Percentiles rank a stretch among this genome's conserved stretches.
These are phyloP conservation scores for Didymella glomerata DNA, from an alignment of 2,329 filamentous ascomycete species.

Conservation along the genomic window DNA sequence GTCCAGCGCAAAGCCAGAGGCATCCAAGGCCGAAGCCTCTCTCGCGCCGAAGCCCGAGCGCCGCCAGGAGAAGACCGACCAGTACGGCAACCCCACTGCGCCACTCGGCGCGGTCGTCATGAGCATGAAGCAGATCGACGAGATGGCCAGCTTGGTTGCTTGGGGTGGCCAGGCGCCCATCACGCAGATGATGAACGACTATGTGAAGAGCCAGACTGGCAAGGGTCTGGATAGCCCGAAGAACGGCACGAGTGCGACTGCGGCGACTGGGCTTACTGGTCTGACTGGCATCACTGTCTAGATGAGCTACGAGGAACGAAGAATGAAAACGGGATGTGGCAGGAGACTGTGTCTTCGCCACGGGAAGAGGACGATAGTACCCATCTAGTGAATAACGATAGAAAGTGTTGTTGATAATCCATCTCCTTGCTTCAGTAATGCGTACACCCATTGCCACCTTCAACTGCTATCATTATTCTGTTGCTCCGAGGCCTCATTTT, in stretches of 20 bases:
- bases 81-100: slow-evolving; percentile 29
- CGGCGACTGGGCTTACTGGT: neutral
- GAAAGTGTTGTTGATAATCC: slow-evolving; percentile 6
- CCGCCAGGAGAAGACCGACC: slow-evolving; percentile 32
- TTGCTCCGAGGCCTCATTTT: neutral
- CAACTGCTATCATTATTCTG: neutral
- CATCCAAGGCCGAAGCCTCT: slow-evolving; percentile 18
- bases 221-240: slow-evolving; percentile 17
- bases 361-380: neutral
- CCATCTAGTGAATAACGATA: neutral
- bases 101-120: slow-evolving; percentile 42
- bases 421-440: slow-evolving; percentile 4
- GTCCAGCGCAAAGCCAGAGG: slow-evolving; percentile 20
- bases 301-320: neutral
- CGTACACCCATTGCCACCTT: neutral
- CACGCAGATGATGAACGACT: slow-evolving; percentile 48
- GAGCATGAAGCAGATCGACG: slow-evolving; percentile 47
- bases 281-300: slow-evolving; percentile 15
- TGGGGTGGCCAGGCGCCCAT: slow-evolving; percentile 46
- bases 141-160: slow-evolving; percentile 38
- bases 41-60: slow-evolving; percentile 30
- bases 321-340: neutral
- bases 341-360: slow-evolving; percentile 20
- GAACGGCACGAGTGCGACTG: slow-evolving; percentile 12
- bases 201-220: slow-evolving; percentile 40